These are phyloP conservation scores for Beverwykella pulmonaria DNA, from an alignment of 495 filamentous ascomycete genomes.

Conservation along the genomic window DNA sequence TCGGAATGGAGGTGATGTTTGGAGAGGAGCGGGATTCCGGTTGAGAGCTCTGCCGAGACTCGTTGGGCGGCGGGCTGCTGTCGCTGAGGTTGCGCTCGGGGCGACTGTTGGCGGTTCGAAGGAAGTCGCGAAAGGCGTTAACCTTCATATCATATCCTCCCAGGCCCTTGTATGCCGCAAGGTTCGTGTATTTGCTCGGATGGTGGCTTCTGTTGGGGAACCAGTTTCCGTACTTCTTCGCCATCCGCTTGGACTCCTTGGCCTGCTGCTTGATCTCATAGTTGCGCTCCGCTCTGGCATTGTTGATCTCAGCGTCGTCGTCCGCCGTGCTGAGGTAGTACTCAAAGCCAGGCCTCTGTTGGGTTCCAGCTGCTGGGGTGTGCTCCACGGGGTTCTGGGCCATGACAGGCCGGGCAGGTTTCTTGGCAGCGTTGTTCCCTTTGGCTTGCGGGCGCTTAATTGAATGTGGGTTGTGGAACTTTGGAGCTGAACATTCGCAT, in stretches of 20 bases:
- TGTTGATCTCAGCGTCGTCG: background rate
- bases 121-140: background rate
- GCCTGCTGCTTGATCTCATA: background rate
- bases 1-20: background rate
- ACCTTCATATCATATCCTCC: background rate
- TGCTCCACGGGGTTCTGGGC: background rate
- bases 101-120: background rate
- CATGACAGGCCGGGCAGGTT: background rate
- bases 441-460: conserved; percentile 20
- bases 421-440: background rate
- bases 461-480: background rate
- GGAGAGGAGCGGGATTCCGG: conserved; percentile 24
- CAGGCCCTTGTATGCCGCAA: background rate
- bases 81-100: background rate
- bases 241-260: conserved; percentile 15
- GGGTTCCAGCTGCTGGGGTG: background rate
- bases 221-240: background rate
- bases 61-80: background rate
- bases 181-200: background rate
- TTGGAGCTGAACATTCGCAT: background rate
- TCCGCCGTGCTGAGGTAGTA: conserved; percentile 2
- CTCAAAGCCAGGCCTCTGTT: background rate
- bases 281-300: background rate
- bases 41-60: background rate
- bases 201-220: background rate